Percentiles rank a stretch among this genome's conserved stretches.
Conservation (phyloP, 2,329 filamentous ascomycete species). For the Furcasterigmium furcatum region DNA sequence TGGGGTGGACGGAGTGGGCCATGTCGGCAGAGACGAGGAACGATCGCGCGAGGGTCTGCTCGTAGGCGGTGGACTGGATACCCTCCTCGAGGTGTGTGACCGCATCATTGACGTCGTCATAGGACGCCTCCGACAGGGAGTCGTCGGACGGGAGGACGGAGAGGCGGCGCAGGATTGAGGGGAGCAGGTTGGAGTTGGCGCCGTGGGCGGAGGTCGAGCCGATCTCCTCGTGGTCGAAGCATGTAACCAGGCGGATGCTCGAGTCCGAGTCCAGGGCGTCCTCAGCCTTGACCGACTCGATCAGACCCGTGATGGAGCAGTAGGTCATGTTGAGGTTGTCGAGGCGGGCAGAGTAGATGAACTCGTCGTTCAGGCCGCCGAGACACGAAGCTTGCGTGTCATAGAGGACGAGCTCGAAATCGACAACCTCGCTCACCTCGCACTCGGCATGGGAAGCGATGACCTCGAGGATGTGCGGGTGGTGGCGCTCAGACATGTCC, state of each 20-base stretch:
- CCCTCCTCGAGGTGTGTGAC: constrained; percentile 59
- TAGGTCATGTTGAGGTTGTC: constrained; percentile 98
- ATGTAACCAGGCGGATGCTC: constrained; percentile 84
- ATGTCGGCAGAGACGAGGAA: constrained; percentile 97
- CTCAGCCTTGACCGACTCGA: constrained; percentile 67
- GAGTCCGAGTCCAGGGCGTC: constrained; percentile 70
- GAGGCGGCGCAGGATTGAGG: constrained; percentile 80
- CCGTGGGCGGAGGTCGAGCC: constrained; percentile 90
- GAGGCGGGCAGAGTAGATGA: constrained; percentile 92
- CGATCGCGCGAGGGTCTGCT: constrained; percentile 86
- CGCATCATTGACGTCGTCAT: constrained; percentile 49
- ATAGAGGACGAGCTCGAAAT: constrained; percentile 97
- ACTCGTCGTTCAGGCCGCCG: constrained; percentile 87
- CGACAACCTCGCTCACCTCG: constrained; percentile 68
- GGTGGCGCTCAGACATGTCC: constrained; percentile 77
- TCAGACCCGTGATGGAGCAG: constrained; percentile 82
- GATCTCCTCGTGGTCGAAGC: constrained; percentile 98
- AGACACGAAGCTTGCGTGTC: constrained; percentile 90
- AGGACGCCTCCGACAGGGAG: constrained; percentile 58
- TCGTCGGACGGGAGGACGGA: constrained; percentile 68
- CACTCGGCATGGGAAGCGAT: constrained; percentile 78
- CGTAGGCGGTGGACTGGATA: constrained; percentile 72
- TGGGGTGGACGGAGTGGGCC: constrained; percentile 94
- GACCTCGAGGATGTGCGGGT: constrained; percentile 80
- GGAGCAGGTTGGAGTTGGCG: constrained; percentile 87